Percentiles rank a stretch among this genome's conserved stretches.
Evolutionary conservation across 345 rosid species (phyloP).

Genomic region (Combretum micranthum): DNA sequence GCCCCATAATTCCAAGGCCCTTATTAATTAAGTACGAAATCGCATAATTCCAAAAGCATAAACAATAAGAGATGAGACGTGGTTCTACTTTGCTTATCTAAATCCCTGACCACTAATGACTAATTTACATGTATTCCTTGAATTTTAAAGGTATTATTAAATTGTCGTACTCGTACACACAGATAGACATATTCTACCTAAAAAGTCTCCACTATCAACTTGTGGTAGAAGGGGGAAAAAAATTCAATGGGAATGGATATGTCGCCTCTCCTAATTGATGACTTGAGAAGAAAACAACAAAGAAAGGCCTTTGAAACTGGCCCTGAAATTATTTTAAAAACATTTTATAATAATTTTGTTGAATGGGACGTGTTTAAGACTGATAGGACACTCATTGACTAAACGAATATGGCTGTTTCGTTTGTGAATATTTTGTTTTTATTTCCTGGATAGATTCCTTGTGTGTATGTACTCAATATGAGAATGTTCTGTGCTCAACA

Average conservation of each 20-base stretch:
- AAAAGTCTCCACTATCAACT: slow-evolving; percentile 25
- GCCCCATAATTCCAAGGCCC: neutral
- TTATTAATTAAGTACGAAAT: slow-evolving; percentile 7
- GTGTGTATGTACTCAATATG: too few species aligned
- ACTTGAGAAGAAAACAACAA: slow-evolving; percentile 32
- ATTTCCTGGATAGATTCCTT: too few species aligned
- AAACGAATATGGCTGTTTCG: too few species aligned
- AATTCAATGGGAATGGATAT: neutral
- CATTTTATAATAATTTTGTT: slow-evolving; percentile 1
- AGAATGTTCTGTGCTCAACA: too few species aligned
- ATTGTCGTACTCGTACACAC: slow-evolving; percentile 4
- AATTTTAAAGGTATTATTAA: too few species aligned
- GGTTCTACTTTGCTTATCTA: slow-evolving; percentile 5
- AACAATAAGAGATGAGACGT: slow-evolving; percentile 11
- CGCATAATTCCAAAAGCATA: slow-evolving; percentile 16
- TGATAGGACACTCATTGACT: too few species aligned
- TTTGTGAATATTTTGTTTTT: too few species aligned
- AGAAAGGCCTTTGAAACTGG: slow-evolving; percentile 5
- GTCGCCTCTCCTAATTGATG: neutral
- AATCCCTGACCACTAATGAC: slow-evolving; percentile 12
- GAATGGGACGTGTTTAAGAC: slow-evolving; percentile 1
- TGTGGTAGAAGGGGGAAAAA: slow-evolving; percentile 7
- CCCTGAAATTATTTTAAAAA: neutral
- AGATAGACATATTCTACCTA: slow-evolving; percentile 14
- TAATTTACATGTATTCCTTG: neutral